Percentiles rank a stretch among this genome's conserved stretches.
Evolutionary conservation across 305 asterid genomes (phyloP).

Genomic region (Fraxinus dipetala): DNA sequence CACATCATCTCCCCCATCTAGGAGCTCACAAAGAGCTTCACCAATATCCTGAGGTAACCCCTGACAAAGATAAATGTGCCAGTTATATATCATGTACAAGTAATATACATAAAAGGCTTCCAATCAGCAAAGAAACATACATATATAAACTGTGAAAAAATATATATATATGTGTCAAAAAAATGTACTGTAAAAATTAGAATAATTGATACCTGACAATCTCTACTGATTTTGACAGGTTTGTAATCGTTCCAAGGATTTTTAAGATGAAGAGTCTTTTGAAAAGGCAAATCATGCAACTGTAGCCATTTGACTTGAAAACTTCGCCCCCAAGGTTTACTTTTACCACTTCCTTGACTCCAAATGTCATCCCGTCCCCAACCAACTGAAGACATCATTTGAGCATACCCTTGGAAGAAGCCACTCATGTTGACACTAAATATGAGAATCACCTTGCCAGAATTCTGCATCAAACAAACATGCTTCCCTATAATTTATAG

Average conservation of each 20-base stretch:
- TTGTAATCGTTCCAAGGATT: slow-evolving; percentile 86
- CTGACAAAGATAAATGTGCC: slow-evolving; percentile 44
- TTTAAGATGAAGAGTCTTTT: slow-evolving; percentile 79
- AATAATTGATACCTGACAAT: slow-evolving; percentile 69
- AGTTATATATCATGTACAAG: slow-evolving; percentile 18
- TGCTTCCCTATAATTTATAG: slow-evolving; percentile 28
- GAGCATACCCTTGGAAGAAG: slow-evolving; percentile 95
- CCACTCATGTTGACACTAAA: slow-evolving; percentile 98
- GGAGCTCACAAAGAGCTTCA: slow-evolving; percentile 89
- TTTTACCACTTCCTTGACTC: slow-evolving; percentile 73
- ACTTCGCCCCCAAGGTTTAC: slow-evolving; percentile 84
- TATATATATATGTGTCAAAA: background rate
- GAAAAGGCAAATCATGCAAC: slow-evolving; percentile 74
- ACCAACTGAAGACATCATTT: slow-evolving; percentile 85
- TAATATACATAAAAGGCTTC: slow-evolving; percentile 20
- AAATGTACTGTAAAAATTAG: slow-evolving; percentile 24
- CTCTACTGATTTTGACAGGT: slow-evolving; percentile 95
- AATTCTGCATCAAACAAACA: slow-evolving; percentile 59
- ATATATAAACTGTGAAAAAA: background rate
- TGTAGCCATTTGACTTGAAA: slow-evolving; percentile 85
- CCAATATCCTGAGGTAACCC: slow-evolving; percentile 90
- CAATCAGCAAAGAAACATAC: background rate
- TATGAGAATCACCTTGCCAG: slow-evolving; percentile 90
- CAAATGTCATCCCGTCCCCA: slow-evolving; percentile 80
- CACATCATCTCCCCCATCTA: slow-evolving; percentile 60